Percentiles rank a stretch among this genome's conserved stretches.
phyloP scores from a whole-genome alignment of 768 basidiomycete genomes.

The Boletus sp. region DNA sequence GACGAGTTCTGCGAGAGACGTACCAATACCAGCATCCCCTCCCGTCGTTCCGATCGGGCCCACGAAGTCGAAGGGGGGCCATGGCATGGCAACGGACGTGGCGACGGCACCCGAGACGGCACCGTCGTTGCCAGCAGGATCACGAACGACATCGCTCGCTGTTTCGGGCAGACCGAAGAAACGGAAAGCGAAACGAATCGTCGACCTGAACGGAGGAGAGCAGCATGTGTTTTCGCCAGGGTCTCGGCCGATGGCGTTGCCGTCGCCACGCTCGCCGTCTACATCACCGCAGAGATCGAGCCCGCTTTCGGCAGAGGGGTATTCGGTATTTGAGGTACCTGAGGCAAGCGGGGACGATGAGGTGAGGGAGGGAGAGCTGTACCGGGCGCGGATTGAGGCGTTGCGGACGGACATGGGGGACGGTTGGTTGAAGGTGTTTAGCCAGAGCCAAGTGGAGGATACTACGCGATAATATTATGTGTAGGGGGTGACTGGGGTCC shows the following conservation, averaged over 20 bases:
- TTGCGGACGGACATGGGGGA: conserved; percentile 87
- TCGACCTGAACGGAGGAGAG: conserved; percentile 61
- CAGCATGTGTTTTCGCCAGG: conserved; percentile 33
- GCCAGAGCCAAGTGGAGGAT: conserved; percentile 48
- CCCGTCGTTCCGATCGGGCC: conserved; percentile 56
- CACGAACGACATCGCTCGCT: conserved; percentile 44
- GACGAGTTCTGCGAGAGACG: conserved; percentile 46
- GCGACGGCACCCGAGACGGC: conserved; percentile 19
- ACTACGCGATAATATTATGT: background rate
- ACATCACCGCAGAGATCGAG: conserved; percentile 19
- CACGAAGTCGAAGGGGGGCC: conserved; percentile 14
- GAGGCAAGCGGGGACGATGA: conserved; percentile 23
- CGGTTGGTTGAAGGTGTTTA: conserved; percentile 82
- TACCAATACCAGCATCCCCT: conserved; percentile 53
- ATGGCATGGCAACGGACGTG: conserved; percentile 21
- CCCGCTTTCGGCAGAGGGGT: conserved; percentile 12
- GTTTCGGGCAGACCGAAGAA: conserved; percentile 44
- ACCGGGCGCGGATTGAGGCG: conserved; percentile 75
- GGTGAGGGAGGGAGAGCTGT: conserved; percentile 60
- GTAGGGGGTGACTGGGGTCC: conserved; percentile 32
- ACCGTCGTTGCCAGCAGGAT: conserved; percentile 35
- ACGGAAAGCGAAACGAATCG: conserved; percentile 72
- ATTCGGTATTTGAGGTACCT: conserved; percentile 56
- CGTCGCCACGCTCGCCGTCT: conserved; percentile 8
- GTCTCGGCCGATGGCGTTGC: conserved; percentile 1